phyloP scores from a whole-genome alignment of 1,284 basidiomycete species.

The Trichosporon coremiiforme region DNA sequence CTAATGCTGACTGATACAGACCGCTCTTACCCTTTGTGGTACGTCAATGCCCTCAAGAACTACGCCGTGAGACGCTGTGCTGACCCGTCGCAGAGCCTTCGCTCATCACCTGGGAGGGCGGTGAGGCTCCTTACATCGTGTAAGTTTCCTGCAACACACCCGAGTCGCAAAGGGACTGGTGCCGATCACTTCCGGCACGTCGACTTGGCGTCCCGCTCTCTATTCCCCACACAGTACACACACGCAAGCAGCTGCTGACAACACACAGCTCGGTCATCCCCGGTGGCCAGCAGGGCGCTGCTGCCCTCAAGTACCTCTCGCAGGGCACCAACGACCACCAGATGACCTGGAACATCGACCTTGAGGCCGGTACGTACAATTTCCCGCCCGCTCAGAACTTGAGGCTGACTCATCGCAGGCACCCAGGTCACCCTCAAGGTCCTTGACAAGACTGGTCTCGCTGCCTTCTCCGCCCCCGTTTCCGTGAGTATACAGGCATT shows the following conservation, averaged over 20 bases:
- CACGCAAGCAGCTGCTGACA: background rate
- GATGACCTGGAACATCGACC: constrained; percentile 50
- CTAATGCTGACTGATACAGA: constrained; percentile 13
- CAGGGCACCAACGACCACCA: constrained; percentile 32
- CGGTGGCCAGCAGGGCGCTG: constrained; percentile 42
- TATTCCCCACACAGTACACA: background rate
- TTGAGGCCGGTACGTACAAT: constrained; percentile 26
- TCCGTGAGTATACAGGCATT: constrained; percentile 34
- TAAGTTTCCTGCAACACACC: constrained; percentile 37
- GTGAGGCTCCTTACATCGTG: constrained; percentile 49
- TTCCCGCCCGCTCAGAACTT: background rate
- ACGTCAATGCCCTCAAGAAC: background rate
- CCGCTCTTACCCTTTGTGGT: constrained; percentile 15
- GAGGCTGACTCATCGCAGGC: constrained; percentile 25
- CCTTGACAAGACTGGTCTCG: constrained; percentile 44
- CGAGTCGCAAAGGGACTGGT: background rate
- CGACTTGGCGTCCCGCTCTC: background rate
- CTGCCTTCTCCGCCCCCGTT: constrained; percentile 42
- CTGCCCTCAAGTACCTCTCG: constrained; percentile 40
- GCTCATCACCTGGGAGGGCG: constrained; percentile 41
- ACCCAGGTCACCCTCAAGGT: constrained; percentile 48
- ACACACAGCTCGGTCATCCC: constrained; percentile 46
- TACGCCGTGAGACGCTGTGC: constrained; percentile 14
- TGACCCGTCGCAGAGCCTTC: constrained; percentile 42
- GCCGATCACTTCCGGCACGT: background rate